phyloP scores from a whole-genome alignment of 202 grass and related monocot genomes.

The Dendrocalamus latiflorus region DNA sequence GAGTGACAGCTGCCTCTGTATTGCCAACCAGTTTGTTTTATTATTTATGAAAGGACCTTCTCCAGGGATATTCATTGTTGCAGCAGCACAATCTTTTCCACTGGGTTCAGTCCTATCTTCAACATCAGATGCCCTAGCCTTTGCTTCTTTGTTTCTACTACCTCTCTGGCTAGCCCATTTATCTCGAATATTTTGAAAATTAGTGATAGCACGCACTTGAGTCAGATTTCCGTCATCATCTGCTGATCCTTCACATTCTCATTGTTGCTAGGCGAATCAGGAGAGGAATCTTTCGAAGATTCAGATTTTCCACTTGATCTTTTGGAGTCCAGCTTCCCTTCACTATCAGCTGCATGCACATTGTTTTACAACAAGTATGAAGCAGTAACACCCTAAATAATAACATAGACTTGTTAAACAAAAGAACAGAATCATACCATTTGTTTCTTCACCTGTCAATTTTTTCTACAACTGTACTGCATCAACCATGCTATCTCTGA shows the following conservation, averaged over 20 bases:
- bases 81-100: slow-evolving; percentile 44
- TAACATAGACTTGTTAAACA: neutral
- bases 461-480: slow-evolving; percentile 89
- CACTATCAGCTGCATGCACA: slow-evolving; percentile 40
- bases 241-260: slow-evolving; percentile 39
- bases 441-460: slow-evolving; percentile 58
- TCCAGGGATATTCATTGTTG: slow-evolving; percentile 39
- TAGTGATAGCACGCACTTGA: slow-evolving; percentile 39
- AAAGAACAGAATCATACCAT: slow-evolving; percentile 40
- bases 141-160: slow-evolving; percentile 48
- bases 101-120: slow-evolving; percentile 50
- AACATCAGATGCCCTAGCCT: slow-evolving; percentile 54
- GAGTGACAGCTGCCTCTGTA: slow-evolving; percentile 76
- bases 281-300: slow-evolving; percentile 34
- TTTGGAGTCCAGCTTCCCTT: slow-evolving; percentile 48
- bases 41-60: slow-evolving; percentile 76
- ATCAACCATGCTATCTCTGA: slow-evolving; percentile 92
- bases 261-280: slow-evolving; percentile 58
- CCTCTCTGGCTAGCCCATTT: slow-evolving; percentile 72
- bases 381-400: slow-evolving; percentile 12
- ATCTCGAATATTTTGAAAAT: slow-evolving; percentile 51
- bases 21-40: slow-evolving; percentile 77
- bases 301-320: slow-evolving; percentile 39
- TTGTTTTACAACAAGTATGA: slow-evolving; percentile 13
- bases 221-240: slow-evolving; percentile 48